Conservation (phyloP, 768 basidiomycete genomes). For the Suillus alpinus region DNA sequence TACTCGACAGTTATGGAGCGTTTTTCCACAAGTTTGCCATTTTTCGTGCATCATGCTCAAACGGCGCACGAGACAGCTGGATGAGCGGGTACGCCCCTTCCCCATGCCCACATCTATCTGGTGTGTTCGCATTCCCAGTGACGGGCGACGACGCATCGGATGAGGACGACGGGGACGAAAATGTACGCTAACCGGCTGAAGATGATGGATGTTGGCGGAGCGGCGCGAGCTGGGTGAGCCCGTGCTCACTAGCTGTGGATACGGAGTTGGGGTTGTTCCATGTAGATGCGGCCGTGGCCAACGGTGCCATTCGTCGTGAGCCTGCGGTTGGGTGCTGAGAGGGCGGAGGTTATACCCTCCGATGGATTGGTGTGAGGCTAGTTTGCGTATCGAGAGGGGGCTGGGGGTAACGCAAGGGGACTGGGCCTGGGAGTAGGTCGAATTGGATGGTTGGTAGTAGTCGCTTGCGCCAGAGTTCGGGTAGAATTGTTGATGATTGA, state of each 20-base stretch:
- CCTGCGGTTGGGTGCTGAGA: constrained; percentile 12
- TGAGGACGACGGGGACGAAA: constrained; percentile 26
- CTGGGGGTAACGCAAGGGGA: background rate
- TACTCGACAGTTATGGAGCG: too few species aligned
- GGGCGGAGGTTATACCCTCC: constrained; percentile 5
- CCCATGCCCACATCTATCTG: background rate
- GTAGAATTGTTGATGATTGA: constrained; percentile 1
- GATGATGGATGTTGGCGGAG: constrained; percentile 19
- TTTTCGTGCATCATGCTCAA: constrained; percentile 28
- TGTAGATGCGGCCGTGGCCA: background rate
- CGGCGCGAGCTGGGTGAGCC: constrained; percentile 36
- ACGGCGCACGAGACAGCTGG: constrained; percentile 30
- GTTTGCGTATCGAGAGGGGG: background rate
- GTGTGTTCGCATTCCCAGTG: background rate
- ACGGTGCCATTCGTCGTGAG: constrained; percentile 10
- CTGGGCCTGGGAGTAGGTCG: too few species aligned
- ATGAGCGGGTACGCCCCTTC: constrained; percentile 23
- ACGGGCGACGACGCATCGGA: constrained; percentile 25
- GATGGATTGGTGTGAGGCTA: background rate
- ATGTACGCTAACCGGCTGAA: constrained; percentile 6
- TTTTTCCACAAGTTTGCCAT: too few species aligned
- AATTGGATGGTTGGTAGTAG: constrained; percentile 1
- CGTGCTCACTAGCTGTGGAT: constrained; percentile 20
- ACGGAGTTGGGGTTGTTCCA: background rate
- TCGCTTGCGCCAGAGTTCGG: background rate